Conservation (phyloP, 2,329 filamentous ascomycete genomes). For the Calonectria fujianensis region DNA sequence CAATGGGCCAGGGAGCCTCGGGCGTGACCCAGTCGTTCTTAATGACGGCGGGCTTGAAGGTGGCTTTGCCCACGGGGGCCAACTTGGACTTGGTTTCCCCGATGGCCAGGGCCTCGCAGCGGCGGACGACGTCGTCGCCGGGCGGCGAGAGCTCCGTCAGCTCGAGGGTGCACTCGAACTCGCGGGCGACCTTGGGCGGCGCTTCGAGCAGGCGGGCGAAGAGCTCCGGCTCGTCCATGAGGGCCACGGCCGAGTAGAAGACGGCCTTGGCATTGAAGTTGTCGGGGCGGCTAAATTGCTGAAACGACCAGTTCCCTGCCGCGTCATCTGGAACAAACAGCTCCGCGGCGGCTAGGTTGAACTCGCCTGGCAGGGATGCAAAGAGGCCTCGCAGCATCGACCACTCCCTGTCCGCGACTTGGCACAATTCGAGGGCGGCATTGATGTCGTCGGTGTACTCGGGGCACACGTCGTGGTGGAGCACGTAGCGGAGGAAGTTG, state of each 20-base stretch:
- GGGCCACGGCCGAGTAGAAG: slow-evolving; percentile 66
- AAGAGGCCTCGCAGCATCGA: slow-evolving; percentile 73
- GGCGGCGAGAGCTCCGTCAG: slow-evolving; percentile 72
- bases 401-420: slow-evolving; percentile 80
- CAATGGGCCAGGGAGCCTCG: slow-evolving; percentile 37
- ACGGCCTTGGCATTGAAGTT: slow-evolving; percentile 64
- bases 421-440: slow-evolving; percentile 79
- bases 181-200: slow-evolving; percentile 61
- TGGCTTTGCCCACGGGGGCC: slow-evolving; percentile 66
- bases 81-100: slow-evolving; percentile 58
- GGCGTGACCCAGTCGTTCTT: slow-evolving; percentile 68
- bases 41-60: slow-evolving; percentile 66
- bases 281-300: slow-evolving; percentile 58
- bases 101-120: slow-evolving; percentile 66
- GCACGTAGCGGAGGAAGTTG: slow-evolving; percentile 92
- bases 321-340: slow-evolving; percentile 72
- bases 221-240: slow-evolving; percentile 59
- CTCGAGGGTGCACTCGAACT: slow-evolving; percentile 76
- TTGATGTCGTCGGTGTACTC: slow-evolving; percentile 83
- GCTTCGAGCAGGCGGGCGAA: slow-evolving; percentile 54
- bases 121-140: slow-evolving; percentile 61
- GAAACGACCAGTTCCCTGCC: slow-evolving; percentile 56
- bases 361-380: slow-evolving; percentile 80
- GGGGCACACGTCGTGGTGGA: slow-evolving; percentile 89
- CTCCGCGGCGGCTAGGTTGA: slow-evolving; percentile 84